Percentiles rank a stretch among this genome's conserved stretches.
phyloP scores from a whole-genome alignment of 129 eudicot genomes.

The Flaveria brownii region DNA sequence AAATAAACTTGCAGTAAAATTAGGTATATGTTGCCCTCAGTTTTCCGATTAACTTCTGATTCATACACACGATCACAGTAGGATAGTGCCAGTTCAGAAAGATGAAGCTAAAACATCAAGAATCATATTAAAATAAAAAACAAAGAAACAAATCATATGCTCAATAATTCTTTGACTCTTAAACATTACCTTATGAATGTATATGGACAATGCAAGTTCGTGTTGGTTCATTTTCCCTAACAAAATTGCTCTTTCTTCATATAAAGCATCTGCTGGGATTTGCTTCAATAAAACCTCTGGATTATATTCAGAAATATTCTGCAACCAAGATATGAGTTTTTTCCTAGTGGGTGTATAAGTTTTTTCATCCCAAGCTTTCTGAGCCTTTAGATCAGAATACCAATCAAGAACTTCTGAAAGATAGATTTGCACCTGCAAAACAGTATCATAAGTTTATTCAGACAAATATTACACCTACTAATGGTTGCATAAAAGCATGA shows the following conservation, averaged over 20 bases:
- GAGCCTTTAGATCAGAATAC: constrained; percentile 67
- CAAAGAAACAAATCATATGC: background rate
- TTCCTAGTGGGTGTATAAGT: constrained; percentile 73
- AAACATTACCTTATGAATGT: constrained; percentile 80
- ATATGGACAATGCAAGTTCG: constrained; percentile 92
- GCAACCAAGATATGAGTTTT: constrained; percentile 85
- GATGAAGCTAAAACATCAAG: constrained; percentile 62
- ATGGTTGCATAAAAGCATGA: constrained; percentile 11
- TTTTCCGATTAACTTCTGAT: constrained; percentile 64
- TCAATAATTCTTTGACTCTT: background rate
- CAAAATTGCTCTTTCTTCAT: constrained; percentile 85
- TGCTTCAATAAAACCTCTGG: constrained; percentile 75
- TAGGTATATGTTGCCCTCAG: constrained; percentile 70
- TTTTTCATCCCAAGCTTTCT: constrained; percentile 88
- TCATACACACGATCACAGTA: constrained; percentile 91
- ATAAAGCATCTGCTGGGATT: constrained; percentile 84
- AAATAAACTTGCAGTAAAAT: constrained; percentile 78
- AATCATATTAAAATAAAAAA: background rate
- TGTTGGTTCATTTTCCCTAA: constrained; percentile 98
- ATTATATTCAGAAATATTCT: constrained; percentile 77
- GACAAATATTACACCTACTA: background rate
- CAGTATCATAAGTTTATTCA: constrained; percentile 20
- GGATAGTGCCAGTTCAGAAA: constrained; percentile 90
- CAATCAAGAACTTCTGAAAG: constrained; percentile 94
- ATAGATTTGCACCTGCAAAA: constrained; percentile 86